Evolutionary conservation across 345 rosid species (phyloP).

Genomic region (Brassica juncea): DNA sequence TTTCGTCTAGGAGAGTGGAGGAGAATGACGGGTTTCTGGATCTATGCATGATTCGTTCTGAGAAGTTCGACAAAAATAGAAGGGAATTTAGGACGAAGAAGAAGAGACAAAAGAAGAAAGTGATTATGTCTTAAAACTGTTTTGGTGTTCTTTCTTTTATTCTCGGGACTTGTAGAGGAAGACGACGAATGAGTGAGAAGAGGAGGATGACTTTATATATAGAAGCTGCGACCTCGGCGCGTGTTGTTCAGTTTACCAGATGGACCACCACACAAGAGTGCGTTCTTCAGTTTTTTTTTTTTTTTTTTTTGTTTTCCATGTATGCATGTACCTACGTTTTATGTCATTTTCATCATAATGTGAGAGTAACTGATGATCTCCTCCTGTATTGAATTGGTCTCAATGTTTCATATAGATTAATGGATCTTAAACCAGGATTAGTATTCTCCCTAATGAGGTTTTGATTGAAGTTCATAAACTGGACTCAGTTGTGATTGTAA

Average conservation of each 20-base stretch:
- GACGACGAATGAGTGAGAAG: slow-evolving; percentile 26
- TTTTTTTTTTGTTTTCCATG: too few relatives aligned
- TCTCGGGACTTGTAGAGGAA: slow-evolving; percentile 18
- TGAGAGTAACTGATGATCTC: background rate
- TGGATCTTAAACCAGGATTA: background rate
- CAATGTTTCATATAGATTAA: background rate
- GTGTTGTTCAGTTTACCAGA: slow-evolving; percentile 28
- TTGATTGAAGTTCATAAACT: too few relatives aligned
- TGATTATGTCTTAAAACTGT: slow-evolving; percentile 5
- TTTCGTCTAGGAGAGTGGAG: slow-evolving; percentile 83
- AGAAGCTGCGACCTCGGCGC: slow-evolving; percentile 31
- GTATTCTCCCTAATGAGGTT: background rate
- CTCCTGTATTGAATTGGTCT: background rate
- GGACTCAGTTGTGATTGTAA: background rate
- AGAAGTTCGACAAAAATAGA: background rate
- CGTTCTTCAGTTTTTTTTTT: background rate
- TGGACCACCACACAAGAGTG: slow-evolving; percentile 28
- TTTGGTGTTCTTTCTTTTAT: background rate
- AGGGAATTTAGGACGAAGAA: background rate
- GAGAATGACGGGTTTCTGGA: slow-evolving; percentile 80
- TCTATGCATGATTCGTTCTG: slow-evolving; percentile 28
- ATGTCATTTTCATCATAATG: background rate
- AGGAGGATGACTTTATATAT: background rate
- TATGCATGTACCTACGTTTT: slow-evolving; percentile 30
- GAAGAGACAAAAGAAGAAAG: slow-evolving; percentile 36